Evolutionary conservation across 768 basidiomycete genomes (phyloP).

Genomic region (Daedaleopsis sinensis): DNA sequence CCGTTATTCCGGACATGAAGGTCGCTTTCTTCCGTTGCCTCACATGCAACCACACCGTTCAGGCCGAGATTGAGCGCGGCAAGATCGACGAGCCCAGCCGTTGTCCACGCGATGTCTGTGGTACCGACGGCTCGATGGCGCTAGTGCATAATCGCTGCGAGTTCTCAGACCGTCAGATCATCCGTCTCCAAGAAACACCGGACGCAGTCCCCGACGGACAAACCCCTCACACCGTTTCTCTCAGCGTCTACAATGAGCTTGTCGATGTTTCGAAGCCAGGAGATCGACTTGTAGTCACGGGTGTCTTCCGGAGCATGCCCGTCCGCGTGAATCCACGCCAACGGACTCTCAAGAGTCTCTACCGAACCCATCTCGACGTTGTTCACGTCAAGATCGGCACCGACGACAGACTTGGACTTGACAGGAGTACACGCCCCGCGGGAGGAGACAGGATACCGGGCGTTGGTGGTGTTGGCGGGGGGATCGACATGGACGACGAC

Average conservation of each 20-base stretch:
- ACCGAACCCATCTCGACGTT: conserved; percentile 97
- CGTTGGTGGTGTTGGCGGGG: conserved; percentile 55
- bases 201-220: conserved; percentile 98
- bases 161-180: conserved; percentile 94
- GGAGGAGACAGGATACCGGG: conserved; percentile 72
- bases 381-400: conserved; percentile 85
- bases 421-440: conserved; percentile 73
- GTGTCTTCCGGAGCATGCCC: conserved; percentile 93
- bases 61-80: conserved; percentile 97
- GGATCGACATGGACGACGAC: conserved; percentile 66
- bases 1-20: conserved; percentile 99
- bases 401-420: conserved; percentile 66
- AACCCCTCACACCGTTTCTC: conserved; percentile 95
- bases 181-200: conserved; percentile 95
- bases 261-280: conserved; percentile 97
- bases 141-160: conserved; percentile 97
- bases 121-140: conserved; percentile 85
- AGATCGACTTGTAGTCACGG: conserved; percentile 87
- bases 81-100: conserved; percentile 91
- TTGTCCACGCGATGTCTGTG: conserved; percentile 94
- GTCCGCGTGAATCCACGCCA: conserved; percentile 95
- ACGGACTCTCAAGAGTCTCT: conserved; percentile 89
- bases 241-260: conserved; percentile 98
- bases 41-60: conserved; percentile 94
- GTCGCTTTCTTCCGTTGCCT: conserved; percentile 97